Conservation (phyloP, 2,329 filamentous ascomycete species). For the Alternaria viburni region DNA sequence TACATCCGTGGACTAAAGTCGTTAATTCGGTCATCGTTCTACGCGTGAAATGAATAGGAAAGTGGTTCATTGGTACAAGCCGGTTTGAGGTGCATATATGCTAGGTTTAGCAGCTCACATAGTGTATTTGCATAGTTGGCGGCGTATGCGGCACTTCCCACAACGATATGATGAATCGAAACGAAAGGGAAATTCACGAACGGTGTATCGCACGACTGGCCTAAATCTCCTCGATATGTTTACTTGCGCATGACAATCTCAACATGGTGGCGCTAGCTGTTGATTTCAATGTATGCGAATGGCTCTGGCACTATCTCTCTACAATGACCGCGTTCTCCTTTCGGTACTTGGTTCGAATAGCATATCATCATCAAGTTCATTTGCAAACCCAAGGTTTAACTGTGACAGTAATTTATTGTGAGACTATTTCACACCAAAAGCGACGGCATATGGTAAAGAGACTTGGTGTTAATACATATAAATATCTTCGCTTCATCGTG, state of each 20-base stretch:
- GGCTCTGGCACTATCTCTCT: neutral
- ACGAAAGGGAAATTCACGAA: neutral
- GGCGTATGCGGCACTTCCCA: neutral
- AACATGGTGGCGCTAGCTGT: neutral
- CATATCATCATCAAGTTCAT: neutral
- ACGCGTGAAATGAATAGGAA: slow-evolving; percentile 20
- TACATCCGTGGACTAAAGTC: slow-evolving; percentile 58
- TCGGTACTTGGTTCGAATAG: neutral
- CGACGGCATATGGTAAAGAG: neutral
- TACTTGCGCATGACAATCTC: neutral
- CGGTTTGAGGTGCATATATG: neutral
- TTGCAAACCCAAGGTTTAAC: neutral
- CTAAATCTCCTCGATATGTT: neutral
- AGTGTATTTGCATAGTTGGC: neutral
- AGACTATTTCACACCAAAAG: neutral
- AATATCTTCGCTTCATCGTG: neutral
- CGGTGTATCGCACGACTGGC: neutral
- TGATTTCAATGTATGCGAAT: neutral
- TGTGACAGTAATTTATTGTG: neutral
- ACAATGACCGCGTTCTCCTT: neutral
- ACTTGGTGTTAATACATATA: neutral
- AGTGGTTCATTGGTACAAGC: neutral
- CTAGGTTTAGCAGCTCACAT: neutral
- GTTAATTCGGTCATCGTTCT: slow-evolving; percentile 59
- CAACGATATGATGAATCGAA: neutral